Evolutionary conservation across 495 filamentous ascomycete species (phyloP).

Genomic region (Cercophora sp.): DNA sequence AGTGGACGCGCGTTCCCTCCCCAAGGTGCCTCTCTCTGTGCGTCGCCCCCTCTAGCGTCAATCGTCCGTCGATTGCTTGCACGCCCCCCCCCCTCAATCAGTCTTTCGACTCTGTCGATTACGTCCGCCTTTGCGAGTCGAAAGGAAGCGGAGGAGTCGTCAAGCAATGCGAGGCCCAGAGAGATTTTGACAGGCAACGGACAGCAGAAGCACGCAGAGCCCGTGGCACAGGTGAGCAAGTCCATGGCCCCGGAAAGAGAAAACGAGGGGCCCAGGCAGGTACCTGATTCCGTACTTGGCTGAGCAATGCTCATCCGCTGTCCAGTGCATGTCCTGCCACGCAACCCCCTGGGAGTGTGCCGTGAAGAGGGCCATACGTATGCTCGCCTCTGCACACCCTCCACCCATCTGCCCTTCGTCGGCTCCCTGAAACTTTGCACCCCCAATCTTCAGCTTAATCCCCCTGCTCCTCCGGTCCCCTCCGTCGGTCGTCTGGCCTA

Average conservation of each 20-base stretch:
- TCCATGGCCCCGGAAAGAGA: no score
- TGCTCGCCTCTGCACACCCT: slow-evolving; percentile 17
- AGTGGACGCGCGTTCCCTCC: slow-evolving; percentile 29
- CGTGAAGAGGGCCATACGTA: slow-evolving; percentile 20
- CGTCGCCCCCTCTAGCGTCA: slow-evolving; percentile 17
- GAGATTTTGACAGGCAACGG: neutral
- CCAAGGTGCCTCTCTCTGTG: slow-evolving; percentile 21
- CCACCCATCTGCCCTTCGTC: slow-evolving; percentile 2
- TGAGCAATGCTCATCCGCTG: slow-evolving; percentile 10
- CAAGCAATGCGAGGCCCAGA: no score
- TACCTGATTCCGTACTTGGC: neutral
- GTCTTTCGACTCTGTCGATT: no score
- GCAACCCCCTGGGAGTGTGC: slow-evolving; percentile 23
- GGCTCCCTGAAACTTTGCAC: slow-evolving; percentile 26
- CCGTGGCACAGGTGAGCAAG: no score
- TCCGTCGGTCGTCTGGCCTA: slow-evolving; percentile 4
- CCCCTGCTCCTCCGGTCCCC: slow-evolving; percentile 20
- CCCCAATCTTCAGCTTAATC: slow-evolving; percentile 28
- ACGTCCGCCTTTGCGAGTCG: slow-evolving; percentile 1
- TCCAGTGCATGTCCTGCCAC: slow-evolving; percentile 20
- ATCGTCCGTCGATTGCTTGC: slow-evolving; percentile 4
- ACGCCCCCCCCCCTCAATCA: no score
- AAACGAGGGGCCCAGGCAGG: neutral
- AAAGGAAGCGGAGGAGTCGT: no score
- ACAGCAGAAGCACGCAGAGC: neutral